A percentile compares a stretch with the other conserved stretches of the same genome.
Conservation (phyloP, 75 land plant species). For the Sequoia sempervirens region DNA sequence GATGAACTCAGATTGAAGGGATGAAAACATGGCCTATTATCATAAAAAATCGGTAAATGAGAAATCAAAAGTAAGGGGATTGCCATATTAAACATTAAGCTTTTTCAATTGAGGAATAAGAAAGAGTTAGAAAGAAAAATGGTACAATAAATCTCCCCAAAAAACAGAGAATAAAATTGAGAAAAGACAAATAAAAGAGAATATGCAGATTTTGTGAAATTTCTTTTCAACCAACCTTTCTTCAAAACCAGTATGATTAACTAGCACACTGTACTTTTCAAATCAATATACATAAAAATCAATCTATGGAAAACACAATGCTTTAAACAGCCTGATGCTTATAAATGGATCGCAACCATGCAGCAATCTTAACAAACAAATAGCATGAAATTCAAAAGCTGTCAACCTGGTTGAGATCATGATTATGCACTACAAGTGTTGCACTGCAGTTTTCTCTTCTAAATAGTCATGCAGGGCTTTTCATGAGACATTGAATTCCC, state of each 20-base stretch:
- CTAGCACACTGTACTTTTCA: background rate
- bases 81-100: background rate
- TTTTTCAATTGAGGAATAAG: background rate
- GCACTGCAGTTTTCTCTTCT: background rate
- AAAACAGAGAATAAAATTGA: background rate
- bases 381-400: background rate
- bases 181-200: background rate
- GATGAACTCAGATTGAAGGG: background rate
- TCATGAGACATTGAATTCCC: no score
- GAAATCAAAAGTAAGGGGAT: background rate
- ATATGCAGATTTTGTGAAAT: background rate
- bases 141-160: background rate
- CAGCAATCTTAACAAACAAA: background rate
- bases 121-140: no score
- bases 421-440: background rate
- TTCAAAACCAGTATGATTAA: background rate
- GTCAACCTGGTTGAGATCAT: background rate
- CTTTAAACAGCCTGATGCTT: background rate
- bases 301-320: background rate
- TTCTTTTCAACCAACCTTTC: background rate
- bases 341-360: background rate
- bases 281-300: background rate
- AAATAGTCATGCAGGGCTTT: no score
- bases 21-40: background rate
- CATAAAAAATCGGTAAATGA: background rate